A percentile compares a stretch with the other conserved stretches of the same genome.
These are phyloP conservation scores for Kwoniella newhampshirensis DNA, from an alignment of 768 basidiomycete species.

Conservation along the genomic window DNA sequence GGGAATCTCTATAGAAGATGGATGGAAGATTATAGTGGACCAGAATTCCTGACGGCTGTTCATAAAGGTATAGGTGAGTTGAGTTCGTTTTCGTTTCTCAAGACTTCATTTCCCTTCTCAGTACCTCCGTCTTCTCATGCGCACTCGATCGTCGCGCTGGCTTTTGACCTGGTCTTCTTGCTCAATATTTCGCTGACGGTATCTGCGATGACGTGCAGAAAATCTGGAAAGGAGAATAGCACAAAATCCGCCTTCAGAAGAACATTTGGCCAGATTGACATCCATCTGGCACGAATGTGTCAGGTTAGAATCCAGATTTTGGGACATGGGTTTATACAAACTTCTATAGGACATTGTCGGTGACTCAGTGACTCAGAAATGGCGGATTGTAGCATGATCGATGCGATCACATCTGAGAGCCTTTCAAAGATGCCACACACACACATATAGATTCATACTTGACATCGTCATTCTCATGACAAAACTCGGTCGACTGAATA, in stretches of 20 bases:
- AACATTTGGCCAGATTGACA: constrained; percentile 65
- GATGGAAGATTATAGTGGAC: constrained; percentile 68
- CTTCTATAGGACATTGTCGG: neutral
- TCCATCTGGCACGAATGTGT: constrained; percentile 75
- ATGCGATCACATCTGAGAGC: too few species aligned
- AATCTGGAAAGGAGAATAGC: constrained; percentile 69
- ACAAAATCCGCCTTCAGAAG: constrained; percentile 64
- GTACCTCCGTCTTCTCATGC: too few species aligned
- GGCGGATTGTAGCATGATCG: too few species aligned
- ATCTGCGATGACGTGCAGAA: constrained; percentile 56
- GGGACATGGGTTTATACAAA: constrained; percentile 67
- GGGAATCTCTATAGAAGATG: constrained; percentile 68
- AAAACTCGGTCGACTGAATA: too few species aligned
- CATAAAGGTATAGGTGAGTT: constrained; percentile 68
- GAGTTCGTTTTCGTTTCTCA: too few species aligned
- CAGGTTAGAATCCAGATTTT: constrained; percentile 76
- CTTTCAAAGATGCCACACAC: too few species aligned
- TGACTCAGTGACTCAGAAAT: neutral
- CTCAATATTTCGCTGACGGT: constrained; percentile 2
- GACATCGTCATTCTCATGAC: too few species aligned
- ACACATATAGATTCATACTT: too few species aligned
- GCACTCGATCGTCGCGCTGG: neutral
- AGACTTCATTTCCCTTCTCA: too few species aligned
- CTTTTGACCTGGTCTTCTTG: neutral
- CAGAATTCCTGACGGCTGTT: constrained; percentile 71